Conservation (phyloP, 2,329 filamentous ascomycete species). For the Neocucurbitaria cava region DNA sequence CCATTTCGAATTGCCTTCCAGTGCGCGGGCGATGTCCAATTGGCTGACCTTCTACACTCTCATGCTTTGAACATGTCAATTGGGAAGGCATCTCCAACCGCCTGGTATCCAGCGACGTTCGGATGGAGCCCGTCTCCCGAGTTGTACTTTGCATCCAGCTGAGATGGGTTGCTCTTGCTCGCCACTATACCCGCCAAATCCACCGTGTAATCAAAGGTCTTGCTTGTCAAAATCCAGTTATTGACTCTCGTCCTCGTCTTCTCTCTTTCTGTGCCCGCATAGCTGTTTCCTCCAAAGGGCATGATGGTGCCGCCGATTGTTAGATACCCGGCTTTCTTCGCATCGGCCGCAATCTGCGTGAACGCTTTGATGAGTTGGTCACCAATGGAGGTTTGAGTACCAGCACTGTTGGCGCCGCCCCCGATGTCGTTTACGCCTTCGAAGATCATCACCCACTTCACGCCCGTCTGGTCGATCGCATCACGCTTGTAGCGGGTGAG, state of each 20-base stretch:
- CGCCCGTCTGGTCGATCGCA: conserved; percentile 63
- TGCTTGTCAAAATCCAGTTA: conserved; percentile 64
- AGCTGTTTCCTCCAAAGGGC: conserved; percentile 60
- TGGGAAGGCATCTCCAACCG: conserved; percentile 65
- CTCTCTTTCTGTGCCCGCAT: conserved; percentile 58
- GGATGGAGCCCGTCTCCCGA: conserved; percentile 71
- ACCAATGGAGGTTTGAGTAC: conserved; percentile 57
- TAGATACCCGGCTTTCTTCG: conserved; percentile 53
- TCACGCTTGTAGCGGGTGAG: conserved; percentile 69
- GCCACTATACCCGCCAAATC: conserved; percentile 68
- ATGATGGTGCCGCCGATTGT: conserved; percentile 69
- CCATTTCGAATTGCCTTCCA: background rate
- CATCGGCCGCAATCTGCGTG: conserved; percentile 59
- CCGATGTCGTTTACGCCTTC: conserved; percentile 72
- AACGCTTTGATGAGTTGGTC: conserved; percentile 63
- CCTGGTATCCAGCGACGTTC: conserved; percentile 65
- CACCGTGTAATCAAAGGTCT: conserved; percentile 64
- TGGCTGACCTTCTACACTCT: background rate
- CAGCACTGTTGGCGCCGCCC: conserved; percentile 52
- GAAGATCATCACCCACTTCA: conserved; percentile 69
- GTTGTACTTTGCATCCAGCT: conserved; percentile 60
- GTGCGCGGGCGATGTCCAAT: background rate
- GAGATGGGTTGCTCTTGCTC: conserved; percentile 57
- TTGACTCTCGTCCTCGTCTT: conserved; percentile 65
- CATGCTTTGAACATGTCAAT: conserved; percentile 57